Evolutionary conservation across 441 rosid genomes (phyloP).

Genomic region (Lagerstroemia fauriei): DNA sequence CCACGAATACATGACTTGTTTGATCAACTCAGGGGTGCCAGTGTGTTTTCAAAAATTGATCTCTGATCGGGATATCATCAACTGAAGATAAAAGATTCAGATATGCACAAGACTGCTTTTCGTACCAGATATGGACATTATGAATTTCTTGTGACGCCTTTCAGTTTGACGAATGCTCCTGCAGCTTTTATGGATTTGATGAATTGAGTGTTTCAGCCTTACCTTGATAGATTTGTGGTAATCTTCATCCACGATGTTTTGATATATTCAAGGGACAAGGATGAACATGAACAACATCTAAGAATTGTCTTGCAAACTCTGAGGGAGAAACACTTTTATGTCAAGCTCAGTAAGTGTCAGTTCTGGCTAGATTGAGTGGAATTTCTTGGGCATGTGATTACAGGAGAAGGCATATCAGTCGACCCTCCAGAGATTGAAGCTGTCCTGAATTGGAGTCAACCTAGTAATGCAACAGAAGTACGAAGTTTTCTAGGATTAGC

Average conservation of each 20-base stretch:
- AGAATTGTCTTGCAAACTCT: background rate
- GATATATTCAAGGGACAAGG: background rate
- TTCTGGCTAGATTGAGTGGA: background rate
- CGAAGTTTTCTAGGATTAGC: background rate
- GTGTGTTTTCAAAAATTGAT: constrained; percentile 3
- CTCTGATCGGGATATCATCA: constrained; percentile 5
- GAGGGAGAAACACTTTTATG: background rate
- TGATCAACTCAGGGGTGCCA: background rate
- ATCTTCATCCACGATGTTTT: background rate
- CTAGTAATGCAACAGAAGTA: background rate
- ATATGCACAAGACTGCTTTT: constrained; percentile 1
- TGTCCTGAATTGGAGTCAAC: background rate
- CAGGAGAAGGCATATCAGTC: background rate
- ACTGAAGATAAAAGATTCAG: background rate
- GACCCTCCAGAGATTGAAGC: background rate
- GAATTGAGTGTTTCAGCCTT: background rate
- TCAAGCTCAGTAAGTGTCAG: background rate
- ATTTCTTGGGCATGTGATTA: background rate
- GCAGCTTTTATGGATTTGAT: background rate
- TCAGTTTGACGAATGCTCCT: constrained; percentile 13
- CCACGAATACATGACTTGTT: constrained; percentile 10
- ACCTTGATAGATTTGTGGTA: background rate
- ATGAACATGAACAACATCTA: background rate
- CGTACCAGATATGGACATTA: constrained; percentile 13
- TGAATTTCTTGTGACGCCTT: constrained; percentile 11